These are phyloP conservation scores for Botryosphaeria dothidea DNA, from an alignment of 2,329 filamentous ascomycete genomes.

Conservation along the genomic window DNA sequence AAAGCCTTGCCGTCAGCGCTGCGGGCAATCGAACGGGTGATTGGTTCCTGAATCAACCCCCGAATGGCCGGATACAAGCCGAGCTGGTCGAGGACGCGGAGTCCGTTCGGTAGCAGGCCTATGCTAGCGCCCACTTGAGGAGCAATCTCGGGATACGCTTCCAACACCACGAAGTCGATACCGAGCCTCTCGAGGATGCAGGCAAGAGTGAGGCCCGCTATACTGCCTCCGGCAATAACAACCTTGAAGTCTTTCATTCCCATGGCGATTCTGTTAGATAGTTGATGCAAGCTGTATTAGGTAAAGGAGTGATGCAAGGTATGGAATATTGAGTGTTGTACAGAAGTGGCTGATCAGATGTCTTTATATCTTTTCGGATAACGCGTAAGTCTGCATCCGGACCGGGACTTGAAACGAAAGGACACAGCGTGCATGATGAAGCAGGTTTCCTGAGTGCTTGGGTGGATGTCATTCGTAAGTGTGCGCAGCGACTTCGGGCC, in stretches of 20 bases:
- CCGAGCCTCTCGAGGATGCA: constrained; percentile 2
- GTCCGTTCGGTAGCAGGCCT: constrained; percentile 22
- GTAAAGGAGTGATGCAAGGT: too few relatives aligned
- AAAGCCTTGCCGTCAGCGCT: not conserved
- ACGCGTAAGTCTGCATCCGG: not conserved
- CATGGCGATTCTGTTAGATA: not conserved
- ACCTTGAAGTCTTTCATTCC: constrained; percentile 5
- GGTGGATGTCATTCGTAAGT: too few relatives aligned
- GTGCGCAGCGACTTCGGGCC: too few relatives aligned
- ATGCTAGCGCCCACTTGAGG: constrained; percentile 27
- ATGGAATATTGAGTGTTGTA: too few relatives aligned
- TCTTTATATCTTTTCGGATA: not conserved
- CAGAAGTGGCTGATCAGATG: not conserved
- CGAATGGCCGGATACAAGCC: constrained; percentile 8
- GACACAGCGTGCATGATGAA: not conserved
- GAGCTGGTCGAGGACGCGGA: constrained; percentile 19
- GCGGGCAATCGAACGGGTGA: not conserved
- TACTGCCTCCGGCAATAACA: constrained; percentile 16
- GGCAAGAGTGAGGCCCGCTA: constrained; percentile 17
- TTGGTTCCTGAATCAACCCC: not conserved
- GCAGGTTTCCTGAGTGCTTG: not conserved
- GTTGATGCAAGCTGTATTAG: not conserved
- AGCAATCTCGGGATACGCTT: constrained; percentile 24
- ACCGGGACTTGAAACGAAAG: not conserved
- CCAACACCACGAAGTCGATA: constrained; percentile 22